These are phyloP conservation scores for Pelargonium fulgidum DNA, from an alignment of 441 rosid species.

Conservation along the genomic window DNA sequence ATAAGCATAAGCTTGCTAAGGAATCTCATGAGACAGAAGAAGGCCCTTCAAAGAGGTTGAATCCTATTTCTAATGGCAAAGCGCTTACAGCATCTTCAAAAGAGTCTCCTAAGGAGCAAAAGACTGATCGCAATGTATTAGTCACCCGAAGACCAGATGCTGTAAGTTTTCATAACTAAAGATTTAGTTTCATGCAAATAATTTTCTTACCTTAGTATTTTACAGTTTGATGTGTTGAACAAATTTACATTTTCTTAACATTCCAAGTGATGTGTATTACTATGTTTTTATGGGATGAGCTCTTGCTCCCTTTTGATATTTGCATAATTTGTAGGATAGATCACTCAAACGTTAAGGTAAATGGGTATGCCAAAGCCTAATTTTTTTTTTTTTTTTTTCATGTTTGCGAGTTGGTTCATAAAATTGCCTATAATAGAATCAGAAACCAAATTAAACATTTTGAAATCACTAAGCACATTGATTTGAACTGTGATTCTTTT, in stretches of 20 bases:
- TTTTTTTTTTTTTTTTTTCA: neutral
- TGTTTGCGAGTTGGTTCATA: neutral
- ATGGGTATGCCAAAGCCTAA: neutral
- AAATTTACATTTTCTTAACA: neutral
- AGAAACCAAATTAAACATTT: neutral
- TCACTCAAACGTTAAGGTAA: neutral
- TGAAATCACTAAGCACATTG: neutral
- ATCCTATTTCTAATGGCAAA: slow-evolving; percentile 30
- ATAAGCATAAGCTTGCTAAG: slow-evolving; percentile 17
- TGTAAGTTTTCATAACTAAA: slow-evolving; percentile 43
- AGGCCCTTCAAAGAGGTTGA: slow-evolving; percentile 26
- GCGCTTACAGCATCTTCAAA: slow-evolving; percentile 22
- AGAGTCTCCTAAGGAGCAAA: slow-evolving; percentile 23
- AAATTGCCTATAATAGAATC: neutral
- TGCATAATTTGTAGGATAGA: neutral
- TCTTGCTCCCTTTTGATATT: neutral
- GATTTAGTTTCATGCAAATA: neutral
- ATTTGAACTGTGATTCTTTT: neutral
- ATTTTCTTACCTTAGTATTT: neutral
- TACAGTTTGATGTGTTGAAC: neutral
- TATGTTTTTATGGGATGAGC: neutral
- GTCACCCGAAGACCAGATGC: slow-evolving; percentile 37
- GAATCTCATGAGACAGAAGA: slow-evolving; percentile 23
- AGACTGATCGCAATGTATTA: slow-evolving; percentile 24
- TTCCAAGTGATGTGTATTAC: neutral